Conservation (phyloP, 805 yeast species). For the Tetrapisispora pingtungensis region DNA sequence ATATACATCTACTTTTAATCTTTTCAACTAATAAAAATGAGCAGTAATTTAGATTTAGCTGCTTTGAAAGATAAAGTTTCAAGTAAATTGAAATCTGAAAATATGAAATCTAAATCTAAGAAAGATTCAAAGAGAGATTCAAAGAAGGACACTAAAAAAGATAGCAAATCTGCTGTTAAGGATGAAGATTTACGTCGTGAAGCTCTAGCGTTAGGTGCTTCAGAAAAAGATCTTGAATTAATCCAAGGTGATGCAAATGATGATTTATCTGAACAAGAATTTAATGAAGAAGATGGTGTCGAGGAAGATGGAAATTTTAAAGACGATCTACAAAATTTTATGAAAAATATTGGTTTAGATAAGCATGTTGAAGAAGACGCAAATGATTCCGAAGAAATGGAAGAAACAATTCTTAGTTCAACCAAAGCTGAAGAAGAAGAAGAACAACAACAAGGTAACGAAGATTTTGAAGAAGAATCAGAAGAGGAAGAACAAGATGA, state of each 20-base stretch:
- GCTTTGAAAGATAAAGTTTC: slow-evolving; percentile 59
- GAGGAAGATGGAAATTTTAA: slow-evolving; percentile 34
- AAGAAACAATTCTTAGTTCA: slow-evolving; percentile 39
- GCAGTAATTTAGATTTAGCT: slow-evolving; percentile 27
- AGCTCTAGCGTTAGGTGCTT: slow-evolving; percentile 76
- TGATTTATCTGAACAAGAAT: slow-evolving; percentile 34
- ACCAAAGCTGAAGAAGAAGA: slow-evolving; percentile 30
- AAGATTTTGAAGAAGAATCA: slow-evolving; percentile 19
- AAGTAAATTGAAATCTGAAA: slow-evolving; percentile 34
- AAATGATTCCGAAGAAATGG: slow-evolving; percentile 11
- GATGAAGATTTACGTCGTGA: slow-evolving; percentile 45
- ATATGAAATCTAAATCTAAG: slow-evolving; percentile 16
- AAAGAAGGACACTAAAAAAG: slow-evolving; percentile 9
- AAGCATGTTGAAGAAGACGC: slow-evolving; percentile 28
- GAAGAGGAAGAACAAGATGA: slow-evolving; percentile 11
- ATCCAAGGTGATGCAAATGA: slow-evolving; percentile 46
- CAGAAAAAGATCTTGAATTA: slow-evolving; percentile 67
- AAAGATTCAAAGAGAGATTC: too few relatives aligned
- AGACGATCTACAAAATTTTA: slow-evolving; percentile 48
- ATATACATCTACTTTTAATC: too few relatives aligned
- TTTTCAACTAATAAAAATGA: slow-evolving; percentile 1
- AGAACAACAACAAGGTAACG: slow-evolving; percentile 28
- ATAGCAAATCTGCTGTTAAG: slow-evolving; percentile 3
- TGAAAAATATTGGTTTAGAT: slow-evolving; percentile 59
- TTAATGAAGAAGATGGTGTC: slow-evolving; percentile 27